phyloP scores from a whole-genome alignment of 176 grass and related monocot genomes.

The Chrysopogon serrulatus region DNA sequence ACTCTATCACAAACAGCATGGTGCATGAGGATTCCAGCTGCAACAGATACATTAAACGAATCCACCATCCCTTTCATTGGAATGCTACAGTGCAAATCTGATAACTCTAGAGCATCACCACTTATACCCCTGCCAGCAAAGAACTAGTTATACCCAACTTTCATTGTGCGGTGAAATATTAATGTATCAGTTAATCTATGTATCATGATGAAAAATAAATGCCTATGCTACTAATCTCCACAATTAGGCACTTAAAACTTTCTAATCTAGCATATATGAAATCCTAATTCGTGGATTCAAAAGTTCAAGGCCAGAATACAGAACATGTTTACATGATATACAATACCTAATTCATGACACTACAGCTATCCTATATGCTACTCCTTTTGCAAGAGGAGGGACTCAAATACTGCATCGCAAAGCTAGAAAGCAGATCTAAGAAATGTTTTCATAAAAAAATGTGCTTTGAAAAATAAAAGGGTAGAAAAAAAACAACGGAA shows the following conservation, averaged over 20 bases:
- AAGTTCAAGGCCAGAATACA: not conserved
- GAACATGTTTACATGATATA: not conserved
- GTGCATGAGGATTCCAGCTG: conserved; percentile 95
- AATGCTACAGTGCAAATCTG: conserved; percentile 89
- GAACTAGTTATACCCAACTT: conserved; percentile 21
- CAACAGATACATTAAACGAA: conserved; percentile 99
- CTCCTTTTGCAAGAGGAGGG: conserved; percentile 12
- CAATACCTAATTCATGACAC: not conserved
- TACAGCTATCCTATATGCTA: not conserved
- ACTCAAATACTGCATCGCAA: not conserved
- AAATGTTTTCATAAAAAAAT: not conserved
- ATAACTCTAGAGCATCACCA: conserved; percentile 53
- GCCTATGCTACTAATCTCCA: not conserved
- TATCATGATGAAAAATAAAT: not conserved
- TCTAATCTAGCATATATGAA: not conserved
- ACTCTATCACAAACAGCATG: conserved; percentile 91
- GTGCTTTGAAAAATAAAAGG: not conserved
- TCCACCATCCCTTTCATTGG: conserved; percentile 99
- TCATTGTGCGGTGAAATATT: not conserved
- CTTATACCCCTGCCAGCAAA: conserved; percentile 77
- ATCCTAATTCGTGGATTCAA: not conserved
- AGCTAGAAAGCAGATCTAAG: not conserved
- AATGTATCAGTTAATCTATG: not conserved
- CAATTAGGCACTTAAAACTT: not conserved
- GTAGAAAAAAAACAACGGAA: not conserved